Percentiles rank a stretch among this genome's conserved stretches.
phyloP scores from a whole-genome alignment of 78 protist genomes.

The Dictyostelium brefeldianum region DNA sequence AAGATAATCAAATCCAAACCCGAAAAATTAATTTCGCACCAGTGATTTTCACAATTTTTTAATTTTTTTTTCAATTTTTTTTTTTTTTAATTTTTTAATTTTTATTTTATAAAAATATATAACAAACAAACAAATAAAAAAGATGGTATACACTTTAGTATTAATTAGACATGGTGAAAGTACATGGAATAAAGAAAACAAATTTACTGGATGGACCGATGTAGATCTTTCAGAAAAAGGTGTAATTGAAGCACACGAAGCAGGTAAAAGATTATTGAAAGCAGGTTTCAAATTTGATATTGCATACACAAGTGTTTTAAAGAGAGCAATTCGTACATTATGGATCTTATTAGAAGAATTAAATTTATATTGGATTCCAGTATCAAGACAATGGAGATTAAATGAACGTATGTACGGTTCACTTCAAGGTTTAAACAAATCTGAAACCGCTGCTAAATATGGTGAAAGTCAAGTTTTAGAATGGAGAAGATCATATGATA shows the following conservation, averaged over 20 bases:
- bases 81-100: too few species aligned
- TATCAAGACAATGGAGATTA: slow-evolving; percentile 88
- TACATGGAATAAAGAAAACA: slow-evolving; percentile 92
- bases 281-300: slow-evolving; percentile 82
- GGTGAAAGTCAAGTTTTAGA: slow-evolving; percentile 92
- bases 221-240: slow-evolving; percentile 92
- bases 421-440: slow-evolving; percentile 95
- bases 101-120: too few species aligned
- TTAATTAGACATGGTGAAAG: slow-evolving; percentile 94
- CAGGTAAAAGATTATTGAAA: slow-evolving; percentile 81
- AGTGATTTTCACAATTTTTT: too few species aligned
- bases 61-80: too few species aligned
- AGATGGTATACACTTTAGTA: slow-evolving; percentile 71
- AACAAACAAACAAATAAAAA: background rate
- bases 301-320: slow-evolving; percentile 91
- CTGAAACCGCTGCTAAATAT: slow-evolving; percentile 92
- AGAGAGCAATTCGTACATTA: slow-evolving; percentile 93
- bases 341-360: slow-evolving; percentile 82
- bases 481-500: slow-evolving; percentile 94
- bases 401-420: slow-evolving; percentile 97
- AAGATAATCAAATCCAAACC: too few species aligned
- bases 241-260: slow-evolving; percentile 92
- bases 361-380: slow-evolving; percentile 82
- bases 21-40: too few species aligned
- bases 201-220: slow-evolving; percentile 97